phyloP scores from a whole-genome alignment of 108 stramenopile genomes.

The Pseudonitzschia delicatissima region DNA sequence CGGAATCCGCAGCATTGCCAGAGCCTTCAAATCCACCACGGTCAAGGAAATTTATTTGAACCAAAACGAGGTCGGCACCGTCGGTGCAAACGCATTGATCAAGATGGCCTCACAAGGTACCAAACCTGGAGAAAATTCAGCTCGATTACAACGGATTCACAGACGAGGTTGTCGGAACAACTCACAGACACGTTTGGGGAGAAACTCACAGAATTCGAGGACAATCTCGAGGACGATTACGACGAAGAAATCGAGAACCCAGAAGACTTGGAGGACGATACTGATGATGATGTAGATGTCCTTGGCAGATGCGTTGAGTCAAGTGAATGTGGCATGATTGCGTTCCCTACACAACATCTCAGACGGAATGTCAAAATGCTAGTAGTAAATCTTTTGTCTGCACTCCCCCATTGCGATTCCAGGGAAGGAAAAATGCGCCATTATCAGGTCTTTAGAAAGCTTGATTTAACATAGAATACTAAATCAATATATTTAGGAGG shows the following conservation, averaged over 20 bases:
- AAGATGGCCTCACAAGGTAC: not conserved
- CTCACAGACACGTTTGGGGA: not conserved
- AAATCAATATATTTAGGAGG: too few species aligned
- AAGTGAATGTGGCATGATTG: too few species aligned
- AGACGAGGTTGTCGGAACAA: not conserved
- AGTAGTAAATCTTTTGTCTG: too few species aligned
- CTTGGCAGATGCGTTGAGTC: not conserved
- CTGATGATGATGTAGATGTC: not conserved
- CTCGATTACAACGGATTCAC: not conserved
- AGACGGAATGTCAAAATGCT: too few species aligned
- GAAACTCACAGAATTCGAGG: not conserved
- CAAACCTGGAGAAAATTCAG: not conserved
- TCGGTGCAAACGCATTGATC: slow-evolving; percentile 1
- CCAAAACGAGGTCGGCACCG: not conserved
- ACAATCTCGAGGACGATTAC: slow-evolving; percentile 2
- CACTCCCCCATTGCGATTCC: too few species aligned
- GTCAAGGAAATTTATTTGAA: slow-evolving; percentile 4
- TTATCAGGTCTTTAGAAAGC: too few species aligned
- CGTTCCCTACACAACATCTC: too few species aligned
- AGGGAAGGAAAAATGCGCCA: too few species aligned
- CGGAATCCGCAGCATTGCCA: slow-evolving; percentile 3
- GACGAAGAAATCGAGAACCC: not conserved
- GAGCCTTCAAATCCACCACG: not conserved
- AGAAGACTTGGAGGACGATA: not conserved
- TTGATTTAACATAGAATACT: too few species aligned